A percentile compares a stretch with the other conserved stretches of the same genome.
Conservation (phyloP, 2,329 filamentous ascomycete genomes). For the Beauveria caledonica region DNA sequence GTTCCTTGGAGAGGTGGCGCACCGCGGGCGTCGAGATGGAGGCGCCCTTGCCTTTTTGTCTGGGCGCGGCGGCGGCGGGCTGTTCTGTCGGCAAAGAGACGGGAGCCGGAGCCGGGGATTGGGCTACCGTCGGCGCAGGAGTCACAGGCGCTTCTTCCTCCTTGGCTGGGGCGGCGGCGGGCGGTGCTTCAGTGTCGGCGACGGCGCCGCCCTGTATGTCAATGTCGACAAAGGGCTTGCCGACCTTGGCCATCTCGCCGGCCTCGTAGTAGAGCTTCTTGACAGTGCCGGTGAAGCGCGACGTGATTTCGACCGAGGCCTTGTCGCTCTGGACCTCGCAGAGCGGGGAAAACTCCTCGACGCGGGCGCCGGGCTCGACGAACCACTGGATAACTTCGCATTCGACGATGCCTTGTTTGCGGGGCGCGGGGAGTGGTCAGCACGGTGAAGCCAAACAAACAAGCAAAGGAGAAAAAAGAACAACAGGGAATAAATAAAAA, state of each 20-base stretch:
- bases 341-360: slow-evolving; percentile 95
- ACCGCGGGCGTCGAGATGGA: slow-evolving; percentile 87
- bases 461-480: background rate
- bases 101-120: background rate
- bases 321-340: slow-evolving; percentile 99
- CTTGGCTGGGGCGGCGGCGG: slow-evolving; percentile 23
- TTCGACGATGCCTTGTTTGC: slow-evolving; percentile 74
- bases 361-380: slow-evolving; percentile 86
- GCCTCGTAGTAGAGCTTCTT: slow-evolving; percentile 94
- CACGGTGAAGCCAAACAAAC: background rate
- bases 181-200: slow-evolving; percentile 33
- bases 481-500: background rate
- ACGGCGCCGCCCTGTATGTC: slow-evolving; percentile 74
- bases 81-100: background rate
- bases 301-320: slow-evolving; percentile 84
- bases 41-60: slow-evolving; percentile 54
- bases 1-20: slow-evolving; percentile 74
- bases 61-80: slow-evolving; percentile 13
- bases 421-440: background rate
- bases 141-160: slow-evolving; percentile 16
- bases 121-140: slow-evolving; percentile 12
- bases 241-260: slow-evolving; percentile 93
- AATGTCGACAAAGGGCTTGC: slow-evolving; percentile 89
- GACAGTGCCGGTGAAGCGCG: slow-evolving; percentile 87
- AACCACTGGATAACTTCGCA: slow-evolving; percentile 99